Evolutionary conservation across 106 monocot genomes (phyloP).

Genomic region (Agapanthus africanus): DNA sequence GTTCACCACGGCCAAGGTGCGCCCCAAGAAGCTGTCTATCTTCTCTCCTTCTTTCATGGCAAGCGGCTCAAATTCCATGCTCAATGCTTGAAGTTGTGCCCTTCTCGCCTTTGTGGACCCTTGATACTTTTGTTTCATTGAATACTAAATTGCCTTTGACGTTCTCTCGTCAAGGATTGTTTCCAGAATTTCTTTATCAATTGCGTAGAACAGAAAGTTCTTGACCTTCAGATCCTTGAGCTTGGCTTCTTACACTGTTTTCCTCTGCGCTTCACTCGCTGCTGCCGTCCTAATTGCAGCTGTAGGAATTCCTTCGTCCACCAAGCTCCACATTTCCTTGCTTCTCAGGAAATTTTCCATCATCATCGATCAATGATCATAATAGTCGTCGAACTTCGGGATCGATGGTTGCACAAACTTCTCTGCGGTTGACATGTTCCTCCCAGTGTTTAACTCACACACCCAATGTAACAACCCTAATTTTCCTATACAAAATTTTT

Average conservation of each 20-base stretch:
- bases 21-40: background rate
- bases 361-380: background rate
- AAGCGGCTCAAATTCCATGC: background rate
- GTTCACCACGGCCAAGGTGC: background rate
- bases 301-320: background rate
- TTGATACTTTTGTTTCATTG: constrained; percentile 7
- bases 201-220: constrained; percentile 4
- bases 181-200: constrained; percentile 9
- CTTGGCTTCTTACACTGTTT: background rate
- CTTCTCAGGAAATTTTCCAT: constrained; percentile 4
- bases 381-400: background rate
- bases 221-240: constrained; percentile 6
- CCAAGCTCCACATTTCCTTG: constrained; percentile 7
- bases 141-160: constrained; percentile 4
- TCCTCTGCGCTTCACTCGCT: background rate
- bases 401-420: background rate
- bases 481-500: no score
- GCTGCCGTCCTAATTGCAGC: background rate
- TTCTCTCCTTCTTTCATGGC: constrained; percentile 2
- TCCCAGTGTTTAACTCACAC: no score
- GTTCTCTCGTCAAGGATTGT: constrained; percentile 4
- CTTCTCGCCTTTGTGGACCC: constrained; percentile 2
- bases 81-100: constrained; percentile 10
- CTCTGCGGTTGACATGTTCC: background rate
- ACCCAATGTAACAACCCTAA: no score